Conservation (phyloP, 371 early-diverging fungal genomes). For the Gilbertella persicaria region DNA sequence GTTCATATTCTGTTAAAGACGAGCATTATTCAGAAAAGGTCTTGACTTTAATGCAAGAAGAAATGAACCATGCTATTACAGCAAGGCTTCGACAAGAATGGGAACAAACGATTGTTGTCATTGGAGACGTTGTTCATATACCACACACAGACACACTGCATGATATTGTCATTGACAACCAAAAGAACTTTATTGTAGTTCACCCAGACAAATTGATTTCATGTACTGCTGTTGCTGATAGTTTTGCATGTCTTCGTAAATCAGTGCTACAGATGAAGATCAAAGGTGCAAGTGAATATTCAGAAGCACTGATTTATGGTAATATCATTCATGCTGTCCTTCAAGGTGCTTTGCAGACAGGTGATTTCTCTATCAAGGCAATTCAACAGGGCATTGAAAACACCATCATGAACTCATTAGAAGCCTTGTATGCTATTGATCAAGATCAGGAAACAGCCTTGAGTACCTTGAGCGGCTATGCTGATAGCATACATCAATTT, state of each 20-base stretch:
- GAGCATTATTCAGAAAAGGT: slow-evolving; percentile 19
- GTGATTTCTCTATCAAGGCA: slow-evolving; percentile 54
- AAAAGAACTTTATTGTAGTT: slow-evolving; percentile 59
- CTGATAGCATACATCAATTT: slow-evolving; percentile 30
- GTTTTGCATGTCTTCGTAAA: slow-evolving; percentile 73
- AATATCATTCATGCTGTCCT: slow-evolving; percentile 81
- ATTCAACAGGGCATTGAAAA: slow-evolving; percentile 47
- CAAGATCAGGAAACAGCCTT: slow-evolving; percentile 58
- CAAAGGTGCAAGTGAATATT: slow-evolving; percentile 47
- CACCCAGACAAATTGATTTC: slow-evolving; percentile 84
- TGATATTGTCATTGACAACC: slow-evolving; percentile 52
- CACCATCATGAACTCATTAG: slow-evolving; percentile 52
- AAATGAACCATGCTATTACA: slow-evolving; percentile 6
- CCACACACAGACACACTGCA: slow-evolving; percentile 16
- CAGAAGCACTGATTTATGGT: slow-evolving; percentile 72
- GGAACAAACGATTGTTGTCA: slow-evolving; percentile 36
- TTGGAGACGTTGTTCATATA: slow-evolving; percentile 60
- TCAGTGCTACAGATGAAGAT: slow-evolving; percentile 74
- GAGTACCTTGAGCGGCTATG: slow-evolving; percentile 38
- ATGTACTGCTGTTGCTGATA: slow-evolving; percentile 75
- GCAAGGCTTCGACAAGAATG: slow-evolving; percentile 49
- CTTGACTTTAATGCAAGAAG: slow-evolving; percentile 22
- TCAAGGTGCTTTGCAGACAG: slow-evolving; percentile 58
- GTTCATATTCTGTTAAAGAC: neutral
- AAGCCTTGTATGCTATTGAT: slow-evolving; percentile 66